phyloP scores from a whole-genome alignment of 116 monocot species.

The Zostera marina region DNA sequence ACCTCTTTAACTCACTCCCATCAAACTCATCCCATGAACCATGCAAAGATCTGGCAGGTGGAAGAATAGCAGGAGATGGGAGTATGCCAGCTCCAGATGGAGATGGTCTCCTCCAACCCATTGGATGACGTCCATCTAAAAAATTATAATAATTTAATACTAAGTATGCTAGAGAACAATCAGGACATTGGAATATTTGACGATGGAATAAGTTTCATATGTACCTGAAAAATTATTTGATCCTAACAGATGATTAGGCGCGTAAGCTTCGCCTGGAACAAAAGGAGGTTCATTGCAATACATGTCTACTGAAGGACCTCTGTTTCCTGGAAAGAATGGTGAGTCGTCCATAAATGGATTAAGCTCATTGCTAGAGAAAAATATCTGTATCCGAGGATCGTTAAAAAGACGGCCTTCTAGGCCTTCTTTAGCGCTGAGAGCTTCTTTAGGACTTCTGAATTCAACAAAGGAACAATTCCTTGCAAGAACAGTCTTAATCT shows the following conservation, averaged over 20 bases:
- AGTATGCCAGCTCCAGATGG: constrained; percentile 33
- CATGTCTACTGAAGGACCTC: constrained; percentile 24
- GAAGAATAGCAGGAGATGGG: constrained; percentile 12
- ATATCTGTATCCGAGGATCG: constrained; percentile 75
- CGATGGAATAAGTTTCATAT: constrained; percentile 16
- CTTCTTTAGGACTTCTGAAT: constrained; percentile 85
- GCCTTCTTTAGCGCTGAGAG: constrained; percentile 78
- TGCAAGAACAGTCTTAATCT: constrained; percentile 42
- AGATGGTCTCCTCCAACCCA: constrained; percentile 16
- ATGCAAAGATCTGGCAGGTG: constrained; percentile 16
- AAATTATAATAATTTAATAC: neutral
- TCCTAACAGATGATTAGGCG: constrained; percentile 15
- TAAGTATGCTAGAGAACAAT: constrained; percentile 7
- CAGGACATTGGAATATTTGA: constrained; percentile 16
- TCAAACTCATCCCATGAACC: constrained; percentile 43
- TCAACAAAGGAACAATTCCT: constrained; percentile 64
- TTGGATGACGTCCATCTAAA: constrained; percentile 7
- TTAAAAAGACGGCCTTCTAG: constrained; percentile 84
- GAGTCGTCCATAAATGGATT: constrained; percentile 15
- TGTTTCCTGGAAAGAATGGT: constrained; percentile 15
- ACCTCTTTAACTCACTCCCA: constrained; percentile 56
- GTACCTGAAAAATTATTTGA: constrained; percentile 26
- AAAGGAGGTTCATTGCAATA: constrained; percentile 31
- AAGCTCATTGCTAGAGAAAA: constrained; percentile 43
- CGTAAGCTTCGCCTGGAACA: constrained; percentile 25